A percentile compares a stretch with the other conserved stretches of the same genome.
Conservation (phyloP, 1,139 yeast genomes). For the Nakaseomyces bracarensis region DNA sequence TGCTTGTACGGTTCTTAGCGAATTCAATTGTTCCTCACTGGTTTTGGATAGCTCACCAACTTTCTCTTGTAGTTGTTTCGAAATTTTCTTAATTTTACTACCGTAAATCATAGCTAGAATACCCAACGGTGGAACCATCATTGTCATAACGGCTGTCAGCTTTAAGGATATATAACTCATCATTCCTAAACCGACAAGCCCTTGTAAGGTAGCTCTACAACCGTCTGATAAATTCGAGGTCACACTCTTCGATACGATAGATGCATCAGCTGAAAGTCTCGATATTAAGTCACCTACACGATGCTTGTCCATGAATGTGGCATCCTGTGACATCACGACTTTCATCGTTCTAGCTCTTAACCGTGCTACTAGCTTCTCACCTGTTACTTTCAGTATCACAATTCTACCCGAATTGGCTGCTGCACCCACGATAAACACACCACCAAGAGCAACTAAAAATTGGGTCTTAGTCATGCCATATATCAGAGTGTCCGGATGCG, state of each 20-base stretch:
- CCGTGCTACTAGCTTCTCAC: slow-evolving; percentile 82
- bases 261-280: slow-evolving; percentile 80
- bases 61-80: slow-evolving; percentile 73
- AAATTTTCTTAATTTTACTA: slow-evolving; percentile 61
- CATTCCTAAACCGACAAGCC: slow-evolving; percentile 78
- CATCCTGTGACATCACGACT: slow-evolving; percentile 76
- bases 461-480: slow-evolving; percentile 45
- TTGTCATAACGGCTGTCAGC: slow-evolving; percentile 67
- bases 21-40: slow-evolving; percentile 88
- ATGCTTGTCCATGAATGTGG: slow-evolving; percentile 83
- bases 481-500: slow-evolving; percentile 17
- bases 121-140: slow-evolving; percentile 79
- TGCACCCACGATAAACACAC: slow-evolving; percentile 63
- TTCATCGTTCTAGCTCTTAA: slow-evolving; percentile 69
- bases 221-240: slow-evolving; percentile 93
- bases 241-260: slow-evolving; percentile 76
- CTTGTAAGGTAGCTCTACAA: slow-evolving; percentile 69
- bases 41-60: slow-evolving; percentile 84
- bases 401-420: slow-evolving; percentile 73
- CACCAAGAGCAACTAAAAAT: slow-evolving; percentile 44
- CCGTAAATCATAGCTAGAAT: slow-evolving; percentile 78
- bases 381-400: slow-evolving; percentile 64
- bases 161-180: slow-evolving; percentile 83
- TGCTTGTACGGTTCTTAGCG: slow-evolving; percentile 78
- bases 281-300: slow-evolving; percentile 91